Conservation (phyloP, 257 asterid species). For the Cruciata laevipes region DNA sequence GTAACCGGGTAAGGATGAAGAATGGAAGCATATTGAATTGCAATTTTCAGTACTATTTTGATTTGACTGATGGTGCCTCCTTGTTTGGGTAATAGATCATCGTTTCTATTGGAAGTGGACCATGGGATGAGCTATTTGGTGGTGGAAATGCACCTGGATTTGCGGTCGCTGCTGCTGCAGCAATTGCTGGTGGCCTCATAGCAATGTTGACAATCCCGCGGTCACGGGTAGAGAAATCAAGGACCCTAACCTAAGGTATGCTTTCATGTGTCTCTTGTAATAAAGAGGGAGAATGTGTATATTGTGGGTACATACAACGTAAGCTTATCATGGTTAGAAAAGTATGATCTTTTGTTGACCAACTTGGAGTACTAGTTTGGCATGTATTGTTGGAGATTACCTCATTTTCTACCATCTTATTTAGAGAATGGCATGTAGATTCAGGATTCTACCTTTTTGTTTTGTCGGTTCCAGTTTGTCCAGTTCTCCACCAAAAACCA, state of each 20-base stretch:
- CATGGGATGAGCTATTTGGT: slow-evolving; percentile 44
- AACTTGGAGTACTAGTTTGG: neutral
- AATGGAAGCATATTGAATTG: neutral
- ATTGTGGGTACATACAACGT: neutral
- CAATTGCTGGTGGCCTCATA: slow-evolving; percentile 56
- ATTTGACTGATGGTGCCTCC: slow-evolving; percentile 4
- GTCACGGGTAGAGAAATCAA: slow-evolving; percentile 55
- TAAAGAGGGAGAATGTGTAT: slow-evolving; percentile 1
- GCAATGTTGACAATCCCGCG: slow-evolving; percentile 84
- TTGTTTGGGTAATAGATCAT: slow-evolving; percentile 41
- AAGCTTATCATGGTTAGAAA: neutral
- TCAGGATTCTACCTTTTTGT: neutral
- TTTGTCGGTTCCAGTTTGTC: neutral
- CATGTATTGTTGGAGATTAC: neutral
- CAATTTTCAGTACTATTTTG: neutral
- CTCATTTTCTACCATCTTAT: neutral
- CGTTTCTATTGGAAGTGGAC: slow-evolving; percentile 75
- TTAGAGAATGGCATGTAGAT: neutral
- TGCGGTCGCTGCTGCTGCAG: slow-evolving; percentile 53
- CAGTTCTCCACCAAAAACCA: neutral
- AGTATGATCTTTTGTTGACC: neutral
- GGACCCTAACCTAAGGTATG: slow-evolving; percentile 51
- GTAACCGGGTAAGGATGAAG: too few relatives aligned
- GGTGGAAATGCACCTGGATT: slow-evolving; percentile 89
- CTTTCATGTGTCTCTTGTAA: slow-evolving; percentile 2